A percentile compares a stretch with the other conserved stretches of the same genome.
These are phyloP conservation scores for Fusarium anguioides DNA, from an alignment of 2,329 filamentous ascomycete species.

Conservation along the genomic window DNA sequence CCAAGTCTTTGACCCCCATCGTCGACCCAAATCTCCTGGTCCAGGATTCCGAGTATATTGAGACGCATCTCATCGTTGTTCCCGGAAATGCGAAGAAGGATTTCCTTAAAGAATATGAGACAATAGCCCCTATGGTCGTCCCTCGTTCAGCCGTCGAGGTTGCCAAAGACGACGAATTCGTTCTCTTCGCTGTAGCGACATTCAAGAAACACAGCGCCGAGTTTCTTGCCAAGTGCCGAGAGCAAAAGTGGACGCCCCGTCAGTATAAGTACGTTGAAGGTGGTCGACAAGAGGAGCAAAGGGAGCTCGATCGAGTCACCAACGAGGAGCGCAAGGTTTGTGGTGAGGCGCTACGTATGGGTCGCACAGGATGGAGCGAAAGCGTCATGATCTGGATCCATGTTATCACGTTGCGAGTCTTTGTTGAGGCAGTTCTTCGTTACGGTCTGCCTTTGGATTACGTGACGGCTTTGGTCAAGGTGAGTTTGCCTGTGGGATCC, in stretches of 20 bases:
- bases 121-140: slow-evolving; percentile 89
- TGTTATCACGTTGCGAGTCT: slow-evolving; percentile 88
- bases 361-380: slow-evolving; percentile 94
- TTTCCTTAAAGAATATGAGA: slow-evolving; percentile 90
- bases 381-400: slow-evolving; percentile 97
- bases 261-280: slow-evolving; percentile 95
- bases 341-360: slow-evolving; percentile 89
- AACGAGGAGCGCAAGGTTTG: slow-evolving; percentile 92
- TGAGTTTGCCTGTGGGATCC: slow-evolving; percentile 58
- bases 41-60: slow-evolving; percentile 93
- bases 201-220: slow-evolving; percentile 93
- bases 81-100: slow-evolving; percentile 85
- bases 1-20: slow-evolving; percentile 90
- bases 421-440: slow-evolving; percentile 96
- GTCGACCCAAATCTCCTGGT: slow-evolving; percentile 84
- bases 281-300: slow-evolving; percentile 87
- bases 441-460: slow-evolving; percentile 94
- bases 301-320: slow-evolving; percentile 83
- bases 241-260: slow-evolving; percentile 93
- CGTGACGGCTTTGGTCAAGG: slow-evolving; percentile 85
- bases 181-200: slow-evolving; percentile 85
- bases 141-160: slow-evolving; percentile 86
- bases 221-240: slow-evolving; percentile 91
- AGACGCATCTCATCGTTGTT: slow-evolving; percentile 93
- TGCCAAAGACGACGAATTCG: slow-evolving; percentile 88